Base-by-base conservation (phyloP, 768 basidiomycete species). In the Suillus weaverae region DNA sequence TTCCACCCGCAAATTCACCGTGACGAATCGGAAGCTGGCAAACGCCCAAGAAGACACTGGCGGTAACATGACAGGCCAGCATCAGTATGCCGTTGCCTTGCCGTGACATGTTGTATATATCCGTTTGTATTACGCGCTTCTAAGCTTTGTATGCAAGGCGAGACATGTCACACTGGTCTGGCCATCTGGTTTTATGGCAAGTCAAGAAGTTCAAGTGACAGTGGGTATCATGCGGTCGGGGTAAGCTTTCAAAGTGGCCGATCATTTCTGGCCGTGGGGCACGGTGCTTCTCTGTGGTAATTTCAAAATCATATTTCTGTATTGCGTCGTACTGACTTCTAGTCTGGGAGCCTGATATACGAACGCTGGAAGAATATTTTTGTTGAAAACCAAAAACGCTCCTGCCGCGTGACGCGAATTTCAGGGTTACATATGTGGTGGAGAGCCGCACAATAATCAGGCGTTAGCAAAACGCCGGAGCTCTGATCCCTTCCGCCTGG, bases 401-500 rank as follows among this genome's bases (percentile, higher is more conserved):
- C 54, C 33, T 55, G 33, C 33, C n/a, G 55, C 36, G n/a, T 56
- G 55, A 56, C 14, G 3, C 9, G 14, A 56, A 56, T 16, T 38
- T 56, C 35, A 56, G 55, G 55, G 55, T 16, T 53, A n/a, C n/a
- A n/a, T n/a, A 32, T 53, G 30, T 10, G 30, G 36, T 6, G 6
- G 13, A 36, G 55, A 22, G n/a, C n/a, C 35, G 26, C 16, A 10
- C 8, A 57, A 57, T 57, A 39, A 39, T 57, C 56, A 57, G 56
- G 56, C 38, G 56, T 57, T 57, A 39, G 35, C 56, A 39, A 38
- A 57, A 57, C 13, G 7, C 56, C 56, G 56, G 56, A 57, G 1
- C 16, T 57, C 36, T 53, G 51, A 10, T 26, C 33, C 14, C 22
- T 22, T 5, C 36, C 22, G 50, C 9, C 50, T 51, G 18, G 30